A percentile compares a stretch with the other conserved stretches of the same genome.
phyloP scores from a whole-genome alignment of 805 yeast species.

The Suhomyces tanzawaensis region DNA sequence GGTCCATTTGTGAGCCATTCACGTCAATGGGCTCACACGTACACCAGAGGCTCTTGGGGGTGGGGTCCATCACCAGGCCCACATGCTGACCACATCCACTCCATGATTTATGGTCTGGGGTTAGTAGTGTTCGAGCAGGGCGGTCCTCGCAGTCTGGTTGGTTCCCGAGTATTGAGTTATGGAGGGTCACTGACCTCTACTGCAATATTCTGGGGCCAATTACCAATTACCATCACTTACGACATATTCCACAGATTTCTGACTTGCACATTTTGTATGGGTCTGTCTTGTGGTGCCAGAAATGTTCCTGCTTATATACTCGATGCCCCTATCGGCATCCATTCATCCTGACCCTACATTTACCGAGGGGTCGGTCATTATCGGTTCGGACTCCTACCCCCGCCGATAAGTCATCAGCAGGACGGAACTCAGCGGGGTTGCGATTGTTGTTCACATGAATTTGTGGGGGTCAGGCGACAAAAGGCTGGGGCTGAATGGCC shows the following conservation, averaged over 20 bases:
- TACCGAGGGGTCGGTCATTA: constrained; percentile 3
- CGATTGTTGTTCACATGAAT: too few relatives aligned
- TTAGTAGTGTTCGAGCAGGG: too few relatives aligned
- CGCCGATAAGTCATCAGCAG: neutral
- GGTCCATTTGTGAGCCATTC: constrained; percentile 19
- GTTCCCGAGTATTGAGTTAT: too few relatives aligned
- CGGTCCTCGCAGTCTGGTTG: too few relatives aligned
- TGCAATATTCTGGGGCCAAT: too few relatives aligned
- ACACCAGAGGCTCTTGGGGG: constrained; percentile 51
- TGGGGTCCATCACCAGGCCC: constrained; percentile 50
- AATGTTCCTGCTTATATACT: too few relatives aligned
- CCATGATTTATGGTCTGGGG: constrained; percentile 53
- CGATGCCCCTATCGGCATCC: too few relatives aligned
- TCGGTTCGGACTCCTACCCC: neutral
- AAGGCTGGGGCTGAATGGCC: too few relatives aligned
- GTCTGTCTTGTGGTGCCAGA: too few relatives aligned
- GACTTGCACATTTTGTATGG: constrained; percentile 29
- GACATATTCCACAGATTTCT: constrained; percentile 39
- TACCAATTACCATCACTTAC: too few relatives aligned
- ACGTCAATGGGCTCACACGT: constrained; percentile 49
- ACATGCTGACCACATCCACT: constrained; percentile 63
- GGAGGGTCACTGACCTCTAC: too few relatives aligned
- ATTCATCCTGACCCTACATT: constrained; percentile 1
- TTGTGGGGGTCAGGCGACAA: too few relatives aligned
- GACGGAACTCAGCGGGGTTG: neutral